Evolutionary conservation across 306 rosid species (phyloP).

Genomic region (Crataegus laevigata): DNA sequence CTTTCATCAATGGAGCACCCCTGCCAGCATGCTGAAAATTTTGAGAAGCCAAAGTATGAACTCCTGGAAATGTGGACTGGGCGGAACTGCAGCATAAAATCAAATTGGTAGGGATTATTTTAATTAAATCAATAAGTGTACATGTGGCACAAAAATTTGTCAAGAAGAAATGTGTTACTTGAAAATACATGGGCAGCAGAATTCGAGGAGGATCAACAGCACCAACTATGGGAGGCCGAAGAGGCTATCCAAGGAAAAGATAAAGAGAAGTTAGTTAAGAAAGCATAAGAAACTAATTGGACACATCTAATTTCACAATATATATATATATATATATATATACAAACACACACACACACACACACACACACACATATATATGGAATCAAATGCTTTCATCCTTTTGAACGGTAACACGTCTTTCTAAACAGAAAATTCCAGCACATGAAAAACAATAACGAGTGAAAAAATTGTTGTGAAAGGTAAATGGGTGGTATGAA

Average conservation of each 20-base stretch:
- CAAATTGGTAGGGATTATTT: not conserved
- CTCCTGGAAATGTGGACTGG: conserved; percentile 65
- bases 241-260: conserved; percentile 39
- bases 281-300: not conserved
- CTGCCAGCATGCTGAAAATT: conserved; percentile 69
- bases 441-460: not conserved
- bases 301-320: not conserved
- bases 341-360: too few species aligned
- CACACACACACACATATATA: not conserved
- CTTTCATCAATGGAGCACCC: conserved; percentile 59
- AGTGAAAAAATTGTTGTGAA: not conserved
- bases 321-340: too few species aligned
- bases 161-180: conserved; percentile 40
- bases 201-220: conserved; percentile 66
- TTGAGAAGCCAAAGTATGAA: conserved; percentile 62
- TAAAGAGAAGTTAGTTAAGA: not conserved
- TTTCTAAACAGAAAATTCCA: not conserved
- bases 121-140: not conserved
- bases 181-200: conserved; percentile 63
- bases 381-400: not conserved
- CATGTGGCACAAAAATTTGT: conserved; percentile 5
- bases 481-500: not conserved
- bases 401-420: not conserved
- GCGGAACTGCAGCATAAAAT: conserved; percentile 52
- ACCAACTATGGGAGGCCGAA: conserved; percentile 65